Percentiles rank a stretch among this genome's conserved stretches.
Conservation (phyloP, 2,329 filamentous ascomycete species). For the Colletotrichum siamense region DNA sequence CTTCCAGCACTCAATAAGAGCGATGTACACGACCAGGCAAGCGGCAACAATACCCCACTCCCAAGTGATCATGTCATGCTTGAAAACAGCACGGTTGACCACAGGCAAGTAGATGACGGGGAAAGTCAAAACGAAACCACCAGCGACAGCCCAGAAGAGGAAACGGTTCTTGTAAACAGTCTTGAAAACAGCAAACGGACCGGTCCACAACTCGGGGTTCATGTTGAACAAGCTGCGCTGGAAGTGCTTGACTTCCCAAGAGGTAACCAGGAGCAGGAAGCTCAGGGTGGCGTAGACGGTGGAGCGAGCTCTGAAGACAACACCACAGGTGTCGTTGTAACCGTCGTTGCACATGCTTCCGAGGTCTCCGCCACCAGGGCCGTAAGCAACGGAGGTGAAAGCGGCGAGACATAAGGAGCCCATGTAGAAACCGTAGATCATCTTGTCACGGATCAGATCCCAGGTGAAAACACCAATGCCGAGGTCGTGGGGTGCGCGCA, state of each 20-base stretch:
- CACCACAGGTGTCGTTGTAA: constrained; percentile 54
- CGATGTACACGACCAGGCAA: constrained; percentile 64
- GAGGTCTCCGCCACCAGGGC: constrained; percentile 53
- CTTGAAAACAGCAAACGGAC: constrained; percentile 55
- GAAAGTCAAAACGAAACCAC: constrained; percentile 64
- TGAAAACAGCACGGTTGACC: constrained; percentile 71
- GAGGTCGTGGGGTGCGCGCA: constrained; percentile 67
- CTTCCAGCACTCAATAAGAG: constrained; percentile 73
- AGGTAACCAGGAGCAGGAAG: constrained; percentile 71
- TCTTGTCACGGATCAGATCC: constrained; percentile 71
- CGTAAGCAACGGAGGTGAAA: constrained; percentile 67
- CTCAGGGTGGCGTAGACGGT: constrained; percentile 74
- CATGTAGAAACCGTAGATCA: constrained; percentile 69
- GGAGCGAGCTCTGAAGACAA: constrained; percentile 68
- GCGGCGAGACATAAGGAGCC: constrained; percentile 65
- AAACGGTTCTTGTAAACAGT: constrained; percentile 75
- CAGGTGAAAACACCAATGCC: constrained; percentile 66
- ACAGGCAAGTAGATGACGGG: constrained; percentile 72
- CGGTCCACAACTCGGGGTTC: constrained; percentile 56
- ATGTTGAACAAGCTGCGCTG: constrained; percentile 73
- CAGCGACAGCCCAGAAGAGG: constrained; percentile 67
- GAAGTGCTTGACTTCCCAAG: constrained; percentile 78
- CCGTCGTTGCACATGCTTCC: constrained; percentile 63
- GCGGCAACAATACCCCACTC: constrained; percentile 74
- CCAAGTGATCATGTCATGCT: constrained; percentile 72